Conservation (phyloP, 345 rosid genomes). For the Ricinus communis region DNA sequence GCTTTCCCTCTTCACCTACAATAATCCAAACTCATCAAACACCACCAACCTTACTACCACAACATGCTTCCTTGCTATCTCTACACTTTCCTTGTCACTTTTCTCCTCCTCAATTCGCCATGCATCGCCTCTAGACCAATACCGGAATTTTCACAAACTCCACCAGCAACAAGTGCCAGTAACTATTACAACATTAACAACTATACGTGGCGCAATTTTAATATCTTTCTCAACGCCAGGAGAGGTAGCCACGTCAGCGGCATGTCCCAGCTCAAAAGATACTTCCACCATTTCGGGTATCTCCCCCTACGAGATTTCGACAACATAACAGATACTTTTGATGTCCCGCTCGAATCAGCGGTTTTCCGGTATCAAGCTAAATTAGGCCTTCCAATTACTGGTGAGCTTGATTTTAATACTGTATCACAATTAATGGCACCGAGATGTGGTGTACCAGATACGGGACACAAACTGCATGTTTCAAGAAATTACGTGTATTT, state of each 20-base stretch:
- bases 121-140: constrained; percentile 34
- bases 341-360: constrained; percentile 41
- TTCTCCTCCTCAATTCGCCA: constrained; percentile 26
- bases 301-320: constrained; percentile 18
- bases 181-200: background rate
- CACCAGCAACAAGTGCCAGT: background rate
- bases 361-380: constrained; percentile 44
- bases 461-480: constrained; percentile 30
- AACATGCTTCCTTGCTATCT: constrained; percentile 14
- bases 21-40: background rate
- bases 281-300: constrained; percentile 55
- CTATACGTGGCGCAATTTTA: constrained; percentile 20
- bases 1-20: constrained; percentile 25
- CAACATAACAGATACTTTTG: constrained; percentile 25
- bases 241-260: constrained; percentile 27
- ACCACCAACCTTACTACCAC: background rate
- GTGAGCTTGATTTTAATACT: constrained; percentile 52
- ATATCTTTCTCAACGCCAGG: constrained; percentile 16
- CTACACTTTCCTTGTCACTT: constrained; percentile 25
- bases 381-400: constrained; percentile 51
- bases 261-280: constrained; percentile 47
- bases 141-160: constrained; percentile 17
- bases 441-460: constrained; percentile 60
- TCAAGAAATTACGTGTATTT: constrained; percentile 46
- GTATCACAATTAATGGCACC: constrained; percentile 45